phyloP scores from a whole-genome alignment of 2,329 filamentous ascomycete species.

The Periconia sp. region DNA sequence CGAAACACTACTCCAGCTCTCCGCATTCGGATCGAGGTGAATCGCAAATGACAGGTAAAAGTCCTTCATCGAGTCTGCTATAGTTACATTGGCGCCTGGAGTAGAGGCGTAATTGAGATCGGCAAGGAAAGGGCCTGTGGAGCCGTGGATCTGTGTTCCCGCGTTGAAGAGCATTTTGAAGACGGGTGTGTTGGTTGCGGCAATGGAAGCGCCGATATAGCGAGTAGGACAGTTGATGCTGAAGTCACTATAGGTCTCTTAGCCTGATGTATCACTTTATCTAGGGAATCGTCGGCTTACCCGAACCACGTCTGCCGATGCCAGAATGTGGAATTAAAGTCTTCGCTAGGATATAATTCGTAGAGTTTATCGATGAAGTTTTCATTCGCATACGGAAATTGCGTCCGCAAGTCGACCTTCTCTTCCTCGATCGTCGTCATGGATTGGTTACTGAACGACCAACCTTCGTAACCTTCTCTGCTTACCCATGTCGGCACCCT shows the following conservation, averaged over 20 bases:
- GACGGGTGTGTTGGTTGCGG: constrained; percentile 22
- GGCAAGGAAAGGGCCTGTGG: constrained; percentile 30
- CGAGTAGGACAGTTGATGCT: constrained; percentile 45
- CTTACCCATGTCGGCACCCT: constrained; percentile 46
- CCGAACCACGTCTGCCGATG: constrained; percentile 47
- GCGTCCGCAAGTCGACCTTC: constrained; percentile 31
- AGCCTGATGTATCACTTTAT: not conserved
- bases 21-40: constrained; percentile 40
- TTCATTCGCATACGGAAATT: constrained; percentile 41
- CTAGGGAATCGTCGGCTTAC: constrained; percentile 4
- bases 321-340: constrained; percentile 46
- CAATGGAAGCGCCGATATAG: constrained; percentile 37
- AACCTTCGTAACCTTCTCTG: constrained; percentile 41
- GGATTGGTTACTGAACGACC: constrained; percentile 39
- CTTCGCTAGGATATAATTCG: constrained; percentile 39
- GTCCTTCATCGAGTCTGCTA: constrained; percentile 41
- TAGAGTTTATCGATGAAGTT: constrained; percentile 44
- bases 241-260: constrained; percentile 29
- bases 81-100: constrained; percentile 32
- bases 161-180: constrained; percentile 46
- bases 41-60: constrained; percentile 44
- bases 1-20: constrained; percentile 24
- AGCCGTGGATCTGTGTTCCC: constrained; percentile 41
- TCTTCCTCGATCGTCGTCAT: constrained; percentile 32
- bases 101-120: constrained; percentile 13